Percentiles rank a stretch among this genome's conserved stretches.
These are phyloP conservation scores for Lanmaoa pseudosensibilis DNA, from an alignment of 768 basidiomycete species.

Conservation along the genomic window DNA sequence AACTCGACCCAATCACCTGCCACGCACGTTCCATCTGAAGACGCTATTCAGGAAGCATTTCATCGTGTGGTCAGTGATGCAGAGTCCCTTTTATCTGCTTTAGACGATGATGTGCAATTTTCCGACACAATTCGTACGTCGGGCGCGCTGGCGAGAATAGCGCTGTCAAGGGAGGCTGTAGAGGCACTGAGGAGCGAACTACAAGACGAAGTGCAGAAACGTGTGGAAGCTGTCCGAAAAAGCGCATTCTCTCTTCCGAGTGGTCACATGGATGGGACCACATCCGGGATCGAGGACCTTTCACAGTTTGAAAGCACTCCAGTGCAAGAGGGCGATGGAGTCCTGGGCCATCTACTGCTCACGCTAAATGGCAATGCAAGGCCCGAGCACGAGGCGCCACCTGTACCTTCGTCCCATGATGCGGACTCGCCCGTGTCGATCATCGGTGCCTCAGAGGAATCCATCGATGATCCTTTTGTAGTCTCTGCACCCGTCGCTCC, in stretches of 20 bases:
- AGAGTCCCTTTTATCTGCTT: conserved; percentile 32
- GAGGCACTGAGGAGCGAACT: conserved; percentile 57
- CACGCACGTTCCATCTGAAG: conserved; percentile 7
- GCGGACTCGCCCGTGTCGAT: background rate
- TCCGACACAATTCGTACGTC: conserved; percentile 25
- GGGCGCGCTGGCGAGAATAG: conserved; percentile 53
- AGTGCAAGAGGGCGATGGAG: background rate
- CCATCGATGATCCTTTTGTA: conserved; percentile 12
- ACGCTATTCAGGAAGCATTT: conserved; percentile 28
- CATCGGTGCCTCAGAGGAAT: conserved; percentile 1
- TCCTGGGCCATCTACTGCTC: background rate
- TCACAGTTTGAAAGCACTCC: background rate
- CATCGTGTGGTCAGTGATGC: conserved; percentile 37
- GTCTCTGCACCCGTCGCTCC: background rate
- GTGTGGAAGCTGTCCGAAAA: conserved; percentile 37
- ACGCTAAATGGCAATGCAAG: background rate
- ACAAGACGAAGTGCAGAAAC: conserved; percentile 50
- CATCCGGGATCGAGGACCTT: background rate
- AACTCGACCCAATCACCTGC: background rate
- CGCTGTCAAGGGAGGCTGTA: conserved; percentile 50
- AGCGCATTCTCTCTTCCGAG: background rate
- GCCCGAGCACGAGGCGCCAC: background rate
- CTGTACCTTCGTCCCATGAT: background rate
- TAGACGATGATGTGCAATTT: conserved; percentile 36
- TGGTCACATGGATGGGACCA: background rate